phyloP scores from a whole-genome alignment of 1,284 basidiomycete genomes.

The Malassezia equina region DNA sequence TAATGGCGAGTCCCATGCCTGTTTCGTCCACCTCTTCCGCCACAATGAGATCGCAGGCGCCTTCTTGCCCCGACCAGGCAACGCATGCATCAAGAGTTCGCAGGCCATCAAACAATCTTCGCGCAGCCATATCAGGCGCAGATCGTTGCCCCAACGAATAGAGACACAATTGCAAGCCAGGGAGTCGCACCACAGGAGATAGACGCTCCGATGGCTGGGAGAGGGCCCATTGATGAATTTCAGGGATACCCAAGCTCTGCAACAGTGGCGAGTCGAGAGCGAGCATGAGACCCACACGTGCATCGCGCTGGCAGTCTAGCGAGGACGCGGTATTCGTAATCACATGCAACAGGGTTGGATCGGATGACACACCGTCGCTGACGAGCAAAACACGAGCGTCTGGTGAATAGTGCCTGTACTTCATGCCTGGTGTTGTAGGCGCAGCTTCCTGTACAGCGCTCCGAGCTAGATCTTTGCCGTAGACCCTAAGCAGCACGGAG shows the following conservation, averaged over 20 bases:
- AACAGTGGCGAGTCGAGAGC: slow-evolving; percentile 20
- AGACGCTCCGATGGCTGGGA: neutral
- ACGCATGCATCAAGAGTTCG: slow-evolving; percentile 60
- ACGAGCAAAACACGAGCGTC: slow-evolving; percentile 39
- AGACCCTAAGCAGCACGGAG: slow-evolving; percentile 27
- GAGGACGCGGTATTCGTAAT: neutral
- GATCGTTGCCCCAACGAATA: slow-evolving; percentile 10
- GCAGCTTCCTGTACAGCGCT: slow-evolving; percentile 27
- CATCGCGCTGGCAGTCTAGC: neutral
- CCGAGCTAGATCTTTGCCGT: slow-evolving; percentile 38
- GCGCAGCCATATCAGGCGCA: slow-evolving; percentile 62
- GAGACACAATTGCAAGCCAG: slow-evolving; percentile 4
- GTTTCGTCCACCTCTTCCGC: slow-evolving; percentile 75
- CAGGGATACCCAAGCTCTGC: neutral
- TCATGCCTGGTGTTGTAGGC: slow-evolving; percentile 98
- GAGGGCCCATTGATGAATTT: neutral
- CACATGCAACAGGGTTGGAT: neutral
- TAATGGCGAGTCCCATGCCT: slow-evolving; percentile 80
- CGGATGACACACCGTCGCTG: slow-evolving; percentile 39
- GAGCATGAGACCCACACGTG: slow-evolving; percentile 25
- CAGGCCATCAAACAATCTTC: slow-evolving; percentile 76
- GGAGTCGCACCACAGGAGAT: slow-evolving; percentile 1
- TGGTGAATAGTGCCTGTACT: slow-evolving; percentile 95
- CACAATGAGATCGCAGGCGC: slow-evolving; percentile 69
- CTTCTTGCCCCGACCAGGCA: slow-evolving; percentile 20